phyloP scores from a whole-genome alignment of 2,329 filamentous ascomycete genomes.

The Neonectria sp. region DNA sequence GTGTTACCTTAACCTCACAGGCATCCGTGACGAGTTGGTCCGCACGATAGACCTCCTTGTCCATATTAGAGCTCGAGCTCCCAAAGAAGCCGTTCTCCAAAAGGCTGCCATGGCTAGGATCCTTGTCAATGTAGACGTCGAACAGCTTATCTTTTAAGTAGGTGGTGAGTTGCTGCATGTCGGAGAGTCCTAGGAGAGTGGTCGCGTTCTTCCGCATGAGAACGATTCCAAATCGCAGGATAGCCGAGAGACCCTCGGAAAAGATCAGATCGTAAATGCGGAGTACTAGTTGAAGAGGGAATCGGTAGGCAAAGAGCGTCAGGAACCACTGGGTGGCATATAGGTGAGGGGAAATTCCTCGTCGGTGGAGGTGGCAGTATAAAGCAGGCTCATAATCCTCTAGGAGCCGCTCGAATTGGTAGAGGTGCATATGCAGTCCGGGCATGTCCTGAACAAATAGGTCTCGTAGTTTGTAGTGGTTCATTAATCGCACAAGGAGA shows the following conservation, averaged over 20 bases:
- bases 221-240: constrained; percentile 94
- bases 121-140: constrained; percentile 96
- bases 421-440: constrained; percentile 91
- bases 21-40: constrained; percentile 95
- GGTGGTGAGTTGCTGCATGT: constrained; percentile 90
- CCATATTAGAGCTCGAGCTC: constrained; percentile 87
- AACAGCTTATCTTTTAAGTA: constrained; percentile 96
- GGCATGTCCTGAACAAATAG: constrained; percentile 98
- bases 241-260: constrained; percentile 92
- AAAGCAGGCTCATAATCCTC: constrained; percentile 95
- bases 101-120: constrained; percentile 92
- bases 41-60: constrained; percentile 96
- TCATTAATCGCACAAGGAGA: constrained; percentile 93
- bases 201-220: constrained; percentile 95
- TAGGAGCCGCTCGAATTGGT: constrained; percentile 93
- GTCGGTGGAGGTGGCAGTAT: constrained; percentile 92
- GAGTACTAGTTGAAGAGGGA: constrained; percentile 94
- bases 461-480: constrained; percentile 93
- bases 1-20: constrained; percentile 87
- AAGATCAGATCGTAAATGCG: constrained; percentile 97
- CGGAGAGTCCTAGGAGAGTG: constrained; percentile 84
- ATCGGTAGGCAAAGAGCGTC: constrained; percentile 97
- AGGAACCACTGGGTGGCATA: constrained; percentile 99
- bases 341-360: constrained; percentile 89
- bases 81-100: constrained; percentile 98